Base-by-base conservation (phyloP, 106 monocot genomes). In the Alisma plantagoaquatica region DNA sequence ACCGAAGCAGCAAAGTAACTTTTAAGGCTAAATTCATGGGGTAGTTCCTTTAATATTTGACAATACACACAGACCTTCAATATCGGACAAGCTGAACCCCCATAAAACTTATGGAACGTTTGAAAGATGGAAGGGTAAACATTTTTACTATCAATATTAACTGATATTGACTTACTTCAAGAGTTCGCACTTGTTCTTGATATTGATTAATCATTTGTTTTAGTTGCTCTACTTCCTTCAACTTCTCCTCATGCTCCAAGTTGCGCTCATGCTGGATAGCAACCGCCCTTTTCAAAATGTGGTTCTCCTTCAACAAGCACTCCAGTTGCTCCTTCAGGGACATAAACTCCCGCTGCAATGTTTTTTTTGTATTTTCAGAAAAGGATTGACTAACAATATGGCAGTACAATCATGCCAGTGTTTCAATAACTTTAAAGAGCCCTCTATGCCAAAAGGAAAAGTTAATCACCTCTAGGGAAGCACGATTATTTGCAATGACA, bases 251-350 rank as follows among this genome's bases (percentile, higher is more conserved):
- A 16, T 65, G 47, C 55, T 73, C 73, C 2, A 49, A 35, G 51
- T 49, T 70, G 10, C 63, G 64, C 35, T 69, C 70, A 49, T 74
- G 74, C 53, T 79, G 79, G 41, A 79, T 74, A 25, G 69, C 19
- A 60, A 79, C 73, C 44, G 74, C 79, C 48, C 57, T 79, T 60
- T 66, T 79, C 45, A 79, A 23, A 20, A 79, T 74, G 23, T 79
- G 70, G 56, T 74, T 79, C 23, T 79, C 79, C 38, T 62, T 65
- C 52, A 74, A 24, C 50, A 79, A 47, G 59, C 61, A 62, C 18
- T 74, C 65, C 61, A 79, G 23, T 20, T 79, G 70, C 33, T 74
- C 79, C 44, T 70, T 79, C 18, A 74, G 52, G 23, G 51, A 56
- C 31, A 27, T 32, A 16, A 41, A 56, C 63, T 64, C 63, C 22